Evolutionary conservation across 441 rosid species (phyloP).

Genomic region (Aquilaria agallochum): DNA sequence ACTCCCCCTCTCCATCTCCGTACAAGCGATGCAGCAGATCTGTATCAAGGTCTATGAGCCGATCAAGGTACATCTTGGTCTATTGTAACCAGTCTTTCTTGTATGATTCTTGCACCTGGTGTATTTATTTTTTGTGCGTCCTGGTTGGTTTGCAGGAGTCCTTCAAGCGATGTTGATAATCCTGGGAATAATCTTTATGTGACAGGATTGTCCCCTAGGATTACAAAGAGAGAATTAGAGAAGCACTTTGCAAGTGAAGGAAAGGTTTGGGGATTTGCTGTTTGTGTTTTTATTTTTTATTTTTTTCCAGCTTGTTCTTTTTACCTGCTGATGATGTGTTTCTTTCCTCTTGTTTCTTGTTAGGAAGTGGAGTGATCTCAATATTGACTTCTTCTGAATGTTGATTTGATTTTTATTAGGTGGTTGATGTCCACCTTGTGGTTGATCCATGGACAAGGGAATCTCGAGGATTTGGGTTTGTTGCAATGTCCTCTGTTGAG

Average conservation of each 20-base stretch:
- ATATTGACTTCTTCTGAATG: neutral
- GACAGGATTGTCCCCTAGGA: constrained; percentile 77
- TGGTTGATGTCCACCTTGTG: constrained; percentile 80
- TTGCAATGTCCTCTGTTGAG: constrained; percentile 53
- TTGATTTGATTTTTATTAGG: constrained; percentile 29
- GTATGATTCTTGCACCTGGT: neutral
- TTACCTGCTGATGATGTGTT: neutral
- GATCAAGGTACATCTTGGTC: constrained; percentile 53
- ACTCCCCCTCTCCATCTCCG: constrained; percentile 60
- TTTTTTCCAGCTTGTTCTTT: too few relatives aligned
- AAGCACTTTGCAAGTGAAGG: constrained; percentile 78
- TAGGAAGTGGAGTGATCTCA: neutral
- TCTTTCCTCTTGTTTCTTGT: neutral
- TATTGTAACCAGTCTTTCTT: constrained; percentile 2
- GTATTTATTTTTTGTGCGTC: neutral
- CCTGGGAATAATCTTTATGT: constrained; percentile 94
- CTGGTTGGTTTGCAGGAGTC: constrained; percentile 41
- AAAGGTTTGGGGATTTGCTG: constrained; percentile 36
- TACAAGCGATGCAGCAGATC: constrained; percentile 48
- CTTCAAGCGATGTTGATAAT: constrained; percentile 62
- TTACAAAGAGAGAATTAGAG: constrained; percentile 72
- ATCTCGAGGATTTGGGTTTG: constrained; percentile 92
- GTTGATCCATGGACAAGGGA: constrained; percentile 95
- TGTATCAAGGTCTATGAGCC: constrained; percentile 47
- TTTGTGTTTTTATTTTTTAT: neutral